A percentile compares a stretch with the other conserved stretches of the same genome.
phyloP scores from a whole-genome alignment of 177 flowering plant species.

The Vitis hybrid region DNA sequence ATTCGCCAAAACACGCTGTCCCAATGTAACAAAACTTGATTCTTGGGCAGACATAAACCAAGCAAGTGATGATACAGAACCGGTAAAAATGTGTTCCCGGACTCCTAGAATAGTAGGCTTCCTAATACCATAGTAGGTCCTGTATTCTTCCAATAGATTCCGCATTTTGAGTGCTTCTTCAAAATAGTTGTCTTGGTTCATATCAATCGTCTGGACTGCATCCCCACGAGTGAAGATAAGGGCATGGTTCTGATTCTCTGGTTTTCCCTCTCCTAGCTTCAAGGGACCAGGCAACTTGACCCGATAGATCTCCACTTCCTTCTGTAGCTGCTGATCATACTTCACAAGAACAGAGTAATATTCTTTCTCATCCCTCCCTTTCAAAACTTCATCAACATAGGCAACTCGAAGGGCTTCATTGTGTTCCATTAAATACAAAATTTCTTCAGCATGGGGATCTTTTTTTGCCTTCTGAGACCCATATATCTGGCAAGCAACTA shows the following conservation, averaged over 20 bases:
- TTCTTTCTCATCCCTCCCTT: slow-evolving; percentile 54
- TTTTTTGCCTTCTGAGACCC: slow-evolving; percentile 68
- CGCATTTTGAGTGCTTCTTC: slow-evolving; percentile 78
- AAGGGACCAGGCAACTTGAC: slow-evolving; percentile 64
- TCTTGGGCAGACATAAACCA: slow-evolving; percentile 84
- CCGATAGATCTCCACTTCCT: slow-evolving; percentile 65
- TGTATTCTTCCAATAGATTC: slow-evolving; percentile 62
- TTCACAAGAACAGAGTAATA: slow-evolving; percentile 70
- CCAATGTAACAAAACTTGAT: slow-evolving; percentile 70
- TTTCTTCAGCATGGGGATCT: slow-evolving; percentile 66
- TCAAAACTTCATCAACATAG: slow-evolving; percentile 61
- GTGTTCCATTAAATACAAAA: slow-evolving; percentile 53
- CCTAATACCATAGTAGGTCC: slow-evolving; percentile 48
- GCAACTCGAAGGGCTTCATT: slow-evolving; percentile 75
- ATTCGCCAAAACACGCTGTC: slow-evolving; percentile 70
- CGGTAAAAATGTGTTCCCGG: slow-evolving; percentile 67
- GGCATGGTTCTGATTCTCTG: slow-evolving; percentile 75
- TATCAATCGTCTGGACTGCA: slow-evolving; percentile 76
- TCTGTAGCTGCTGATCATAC: slow-evolving; percentile 54
- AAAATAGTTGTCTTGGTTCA: slow-evolving; percentile 74
- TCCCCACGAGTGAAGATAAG: slow-evolving; percentile 72
- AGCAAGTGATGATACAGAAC: slow-evolving; percentile 73
- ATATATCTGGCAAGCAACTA: slow-evolving; percentile 72
- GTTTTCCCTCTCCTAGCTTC: slow-evolving; percentile 74
- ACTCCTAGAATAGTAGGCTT: slow-evolving; percentile 71